Evolutionary conservation across 805 yeast species (phyloP).

Genomic region (Yarrowia porcina): DNA sequence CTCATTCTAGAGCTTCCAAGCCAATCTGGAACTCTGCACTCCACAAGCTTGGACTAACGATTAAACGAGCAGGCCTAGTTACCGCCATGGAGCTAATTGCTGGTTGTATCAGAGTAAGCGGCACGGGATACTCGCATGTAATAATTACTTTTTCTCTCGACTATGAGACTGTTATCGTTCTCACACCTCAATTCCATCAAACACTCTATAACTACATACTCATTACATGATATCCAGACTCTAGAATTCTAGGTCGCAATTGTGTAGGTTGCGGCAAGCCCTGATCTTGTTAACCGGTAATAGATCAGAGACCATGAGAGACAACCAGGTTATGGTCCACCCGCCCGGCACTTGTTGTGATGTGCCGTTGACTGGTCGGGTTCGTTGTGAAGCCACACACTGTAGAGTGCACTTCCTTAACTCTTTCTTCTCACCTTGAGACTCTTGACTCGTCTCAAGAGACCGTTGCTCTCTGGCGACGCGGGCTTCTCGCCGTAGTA

Average conservation of each 20-base stretch:
- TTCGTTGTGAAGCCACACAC: background rate
- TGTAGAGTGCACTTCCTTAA: background rate
- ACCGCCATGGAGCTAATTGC: no score
- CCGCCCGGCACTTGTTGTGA: background rate
- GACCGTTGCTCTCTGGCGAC: slow-evolving; percentile 35
- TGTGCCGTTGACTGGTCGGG: background rate
- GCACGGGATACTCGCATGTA: no score
- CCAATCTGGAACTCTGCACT: background rate
- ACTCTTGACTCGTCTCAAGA: slow-evolving; percentile 83
- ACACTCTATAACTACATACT: slow-evolving; percentile 9
- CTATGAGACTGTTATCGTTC: background rate
- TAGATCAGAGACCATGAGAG: background rate
- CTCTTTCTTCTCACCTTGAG: slow-evolving; percentile 53
- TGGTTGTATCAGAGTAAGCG: no score
- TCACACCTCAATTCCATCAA: background rate
- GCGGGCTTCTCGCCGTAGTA: slow-evolving; percentile 27
- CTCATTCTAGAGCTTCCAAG: background rate
- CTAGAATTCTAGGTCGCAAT: background rate
- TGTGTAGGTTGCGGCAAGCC: background rate
- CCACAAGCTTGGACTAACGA: background rate
- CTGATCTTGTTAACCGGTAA: background rate
- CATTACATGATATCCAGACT: slow-evolving; percentile 4
- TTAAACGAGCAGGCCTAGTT: background rate
- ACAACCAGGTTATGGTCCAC: background rate
- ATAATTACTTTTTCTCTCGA: no score